phyloP scores from a whole-genome alignment of 2,329 filamentous ascomycete species.

The Nemania abortiva region DNA sequence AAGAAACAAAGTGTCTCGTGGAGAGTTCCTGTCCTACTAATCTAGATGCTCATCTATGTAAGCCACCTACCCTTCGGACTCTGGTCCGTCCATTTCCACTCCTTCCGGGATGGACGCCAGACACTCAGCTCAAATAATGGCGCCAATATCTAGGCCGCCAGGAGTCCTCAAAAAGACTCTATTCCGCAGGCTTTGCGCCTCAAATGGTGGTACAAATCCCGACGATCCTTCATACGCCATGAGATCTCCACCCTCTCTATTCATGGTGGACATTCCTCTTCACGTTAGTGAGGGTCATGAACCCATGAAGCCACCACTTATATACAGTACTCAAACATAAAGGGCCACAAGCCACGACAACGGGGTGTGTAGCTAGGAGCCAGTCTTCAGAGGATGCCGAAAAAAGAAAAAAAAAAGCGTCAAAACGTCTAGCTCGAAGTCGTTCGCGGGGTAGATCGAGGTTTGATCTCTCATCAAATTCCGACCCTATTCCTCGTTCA shows the following conservation, averaged over 20 bases:
- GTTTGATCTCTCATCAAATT: background rate
- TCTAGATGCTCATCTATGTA: constrained; percentile 21
- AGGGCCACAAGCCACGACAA: constrained; percentile 2
- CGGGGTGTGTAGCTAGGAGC: constrained; percentile 3
- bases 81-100: constrained; percentile 1
- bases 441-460: background rate
- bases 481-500: constrained; percentile 28
- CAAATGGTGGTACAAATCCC: constrained; percentile 12
- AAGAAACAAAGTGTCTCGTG: constrained; percentile 22
- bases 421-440: constrained; percentile 1
- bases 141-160: constrained; percentile 11
- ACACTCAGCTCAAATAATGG: constrained; percentile 4
- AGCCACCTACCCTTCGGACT: constrained; percentile 28
- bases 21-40: constrained; percentile 19
- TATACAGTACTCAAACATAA: constrained; percentile 33
- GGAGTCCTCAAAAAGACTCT: background rate
- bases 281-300: constrained; percentile 5
- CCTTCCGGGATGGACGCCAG: constrained; percentile 16
- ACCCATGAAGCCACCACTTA: constrained; percentile 18
- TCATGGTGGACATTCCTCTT: constrained; percentile 15
- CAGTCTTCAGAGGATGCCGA: constrained; percentile 5
- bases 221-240: constrained; percentile 14
- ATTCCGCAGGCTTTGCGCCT: constrained; percentile 5
- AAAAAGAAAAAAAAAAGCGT: background rate
- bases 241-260: constrained; percentile 12